phyloP scores from a whole-genome alignment of 495 filamentous ascomycete genomes.

The Lepraria neglecta region DNA sequence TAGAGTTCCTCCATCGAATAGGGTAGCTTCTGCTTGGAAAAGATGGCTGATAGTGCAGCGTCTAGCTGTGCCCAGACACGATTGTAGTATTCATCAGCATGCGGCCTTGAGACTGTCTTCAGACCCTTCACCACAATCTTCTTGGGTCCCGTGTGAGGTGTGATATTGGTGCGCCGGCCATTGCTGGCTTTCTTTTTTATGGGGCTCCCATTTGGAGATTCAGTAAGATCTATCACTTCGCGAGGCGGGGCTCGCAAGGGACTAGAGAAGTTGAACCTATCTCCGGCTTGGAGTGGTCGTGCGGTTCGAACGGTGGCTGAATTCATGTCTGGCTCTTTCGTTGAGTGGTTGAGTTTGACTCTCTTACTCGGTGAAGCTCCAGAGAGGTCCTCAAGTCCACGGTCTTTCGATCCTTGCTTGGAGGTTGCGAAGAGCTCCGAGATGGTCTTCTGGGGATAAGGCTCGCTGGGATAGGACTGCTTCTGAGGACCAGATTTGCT shows the following conservation, averaged over 20 bases:
- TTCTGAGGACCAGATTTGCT: conserved; percentile 38
- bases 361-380: conserved; percentile 38
- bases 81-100: conserved; percentile 65
- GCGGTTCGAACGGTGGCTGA: conserved; percentile 15
- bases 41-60: conserved; percentile 64
- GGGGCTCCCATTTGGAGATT: conserved; percentile 6
- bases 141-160: conserved; percentile 43
- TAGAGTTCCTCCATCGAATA: conserved; percentile 82
- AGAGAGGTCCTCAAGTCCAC: conserved; percentile 9
- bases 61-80: conserved; percentile 65
- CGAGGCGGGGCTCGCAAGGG: neutral
- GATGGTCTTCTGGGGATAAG: conserved; percentile 42
- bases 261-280: conserved; percentile 46
- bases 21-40: conserved; percentile 52
- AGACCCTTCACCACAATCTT: conserved; percentile 86
- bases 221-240: conserved; percentile 26
- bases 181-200: conserved; percentile 30
- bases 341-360: conserved; percentile 34
- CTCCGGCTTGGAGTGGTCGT: conserved; percentile 31
- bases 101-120: conserved; percentile 49
- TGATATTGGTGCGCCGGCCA: conserved; percentile 30
- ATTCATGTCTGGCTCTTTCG: conserved; percentile 10
- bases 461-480: conserved; percentile 16
- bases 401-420: conserved; percentile 16
- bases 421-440: conserved; percentile 41